Evolutionary conservation across 305 asterid species (phyloP), one percentile per base, ranked within the genome.

Genomic region (Plantago coronopus): DNA sequence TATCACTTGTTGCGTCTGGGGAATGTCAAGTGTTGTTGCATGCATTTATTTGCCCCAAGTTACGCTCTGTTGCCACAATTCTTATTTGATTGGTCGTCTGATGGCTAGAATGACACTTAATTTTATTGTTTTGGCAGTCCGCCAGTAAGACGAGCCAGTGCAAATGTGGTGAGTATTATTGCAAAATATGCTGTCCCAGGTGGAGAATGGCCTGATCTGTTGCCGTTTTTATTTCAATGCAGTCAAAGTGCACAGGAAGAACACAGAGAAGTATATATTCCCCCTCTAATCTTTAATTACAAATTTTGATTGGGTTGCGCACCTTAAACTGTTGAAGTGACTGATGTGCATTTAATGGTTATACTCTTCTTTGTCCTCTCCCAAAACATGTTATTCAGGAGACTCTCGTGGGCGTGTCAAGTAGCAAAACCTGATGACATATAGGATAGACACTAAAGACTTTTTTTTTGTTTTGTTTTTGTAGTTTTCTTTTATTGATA

Each of bases 201-300:
- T 43, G 97, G 99, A 58, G 99, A 94, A 75, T 94, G 99, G 99
- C 86, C 95, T 59, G 97, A 93, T 73, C 76, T 93, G 68, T 74
- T 93, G 78, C 99, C 99, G 23, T 93, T 85, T 78, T 79, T 94
- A 42, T 94, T 94, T 74, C 95, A 89, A 72, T 89, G 96, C 70
- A 87, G 97, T 79, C 99, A 87, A 71, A 94, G 99, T 70, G 79
- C 79, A 14, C 96, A 89, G 65, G 99, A 89, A 81, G 99, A 94
- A 67, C 99, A 89, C 48, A 83, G 96, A 82, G 99, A 94, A 81
- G 99, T 94, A 75, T 56, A 81, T 69, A 23, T 46, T 15, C 22
- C 3, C 19, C 20, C 10, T 16, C n/a, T n/a, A n/a, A 22, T 48
- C 6, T 48, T 48, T 18, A 19, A 1, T 18, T 48, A 2, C 15